phyloP scores from a whole-genome alignment of 805 yeast species.

The Wickerhamiella dianesei region DNA sequence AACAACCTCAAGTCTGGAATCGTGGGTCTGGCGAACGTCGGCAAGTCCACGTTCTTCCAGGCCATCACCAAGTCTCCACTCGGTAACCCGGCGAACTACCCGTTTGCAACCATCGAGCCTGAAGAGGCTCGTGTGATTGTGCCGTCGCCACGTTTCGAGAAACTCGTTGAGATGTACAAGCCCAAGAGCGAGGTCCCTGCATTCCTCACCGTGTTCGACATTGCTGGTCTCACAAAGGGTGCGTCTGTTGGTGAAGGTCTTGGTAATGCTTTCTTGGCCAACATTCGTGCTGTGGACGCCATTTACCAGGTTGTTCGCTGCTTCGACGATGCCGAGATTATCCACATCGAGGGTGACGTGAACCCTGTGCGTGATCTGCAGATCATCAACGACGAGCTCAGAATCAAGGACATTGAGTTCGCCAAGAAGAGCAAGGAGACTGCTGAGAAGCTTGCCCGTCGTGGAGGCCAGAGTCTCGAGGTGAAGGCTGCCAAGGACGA shows the following conservation, averaged over 20 bases:
- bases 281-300: conserved; percentile 96
- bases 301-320: conserved; percentile 95
- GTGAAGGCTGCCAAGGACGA: conserved; percentile 81
- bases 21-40: conserved; percentile 77
- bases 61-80: conserved; percentile 85
- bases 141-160: conserved; percentile 79
- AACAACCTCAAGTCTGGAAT: conserved; percentile 67
- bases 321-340: conserved; percentile 94
- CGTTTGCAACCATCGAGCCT: conserved; percentile 96
- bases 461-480: conserved; percentile 83
- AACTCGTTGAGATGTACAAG: conserved; percentile 53
- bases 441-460: conserved; percentile 63
- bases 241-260: conserved; percentile 95
- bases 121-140: conserved; percentile 95
- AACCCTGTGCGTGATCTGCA: conserved; percentile 91
- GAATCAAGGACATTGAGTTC: conserved; percentile 94
- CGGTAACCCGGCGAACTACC: conserved; percentile 96
- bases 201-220: conserved; percentile 82
- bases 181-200: conserved; percentile 88
- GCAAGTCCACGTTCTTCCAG: conserved; percentile 95
- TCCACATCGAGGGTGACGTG: conserved; percentile 93
- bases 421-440: conserved; percentile 70
- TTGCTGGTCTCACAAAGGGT: conserved; percentile 96
- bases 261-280: conserved; percentile 93
- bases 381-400: conserved; percentile 79